phyloP scores from a whole-genome alignment of 108 stramenopile genomes.

The Discostella pseudostelligera region DNA sequence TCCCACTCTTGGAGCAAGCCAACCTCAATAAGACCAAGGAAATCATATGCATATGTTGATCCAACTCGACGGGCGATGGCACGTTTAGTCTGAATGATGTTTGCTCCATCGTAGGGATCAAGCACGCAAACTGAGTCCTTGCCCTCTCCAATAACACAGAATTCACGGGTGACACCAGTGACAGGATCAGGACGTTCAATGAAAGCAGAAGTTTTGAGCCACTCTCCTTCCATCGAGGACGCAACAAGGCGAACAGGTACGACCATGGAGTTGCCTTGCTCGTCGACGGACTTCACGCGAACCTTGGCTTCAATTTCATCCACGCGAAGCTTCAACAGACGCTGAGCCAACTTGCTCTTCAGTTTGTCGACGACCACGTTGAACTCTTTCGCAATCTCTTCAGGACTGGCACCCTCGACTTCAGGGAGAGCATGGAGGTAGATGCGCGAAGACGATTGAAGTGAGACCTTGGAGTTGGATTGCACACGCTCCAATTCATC shows the following conservation, averaged over 20 bases:
- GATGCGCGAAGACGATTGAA: slow-evolving; percentile 90
- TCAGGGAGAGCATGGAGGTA: slow-evolving; percentile 92
- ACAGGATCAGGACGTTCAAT: slow-evolving; percentile 91
- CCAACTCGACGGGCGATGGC: slow-evolving; percentile 96
- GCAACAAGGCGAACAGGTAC: slow-evolving; percentile 92
- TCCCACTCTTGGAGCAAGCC: slow-evolving; percentile 84
- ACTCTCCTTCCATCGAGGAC: slow-evolving; percentile 92
- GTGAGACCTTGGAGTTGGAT: slow-evolving; percentile 85
- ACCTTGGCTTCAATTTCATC: slow-evolving; percentile 98
- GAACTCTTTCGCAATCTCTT: slow-evolving; percentile 70
- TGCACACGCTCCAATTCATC: slow-evolving; percentile 95
- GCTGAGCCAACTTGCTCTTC: slow-evolving; percentile 82
- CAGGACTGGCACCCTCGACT: slow-evolving; percentile 64
- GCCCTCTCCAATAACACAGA: slow-evolving; percentile 77
- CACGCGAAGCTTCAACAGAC: slow-evolving; percentile 92
- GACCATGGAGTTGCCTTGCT: slow-evolving; percentile 61
- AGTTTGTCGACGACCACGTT: slow-evolving; percentile 65
- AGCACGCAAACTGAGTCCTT: slow-evolving; percentile 81
- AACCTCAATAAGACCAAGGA: slow-evolving; percentile 95
- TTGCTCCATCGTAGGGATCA: slow-evolving; percentile 89
- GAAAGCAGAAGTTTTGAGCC: slow-evolving; percentile 90
- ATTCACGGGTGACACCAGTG: slow-evolving; percentile 90
- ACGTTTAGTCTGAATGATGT: slow-evolving; percentile 92
- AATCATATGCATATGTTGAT: slow-evolving; percentile 97
- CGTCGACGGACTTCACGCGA: slow-evolving; percentile 59